phyloP scores from a whole-genome alignment of 2,329 filamentous ascomycete species.

The Monilinia laxa region DNA sequence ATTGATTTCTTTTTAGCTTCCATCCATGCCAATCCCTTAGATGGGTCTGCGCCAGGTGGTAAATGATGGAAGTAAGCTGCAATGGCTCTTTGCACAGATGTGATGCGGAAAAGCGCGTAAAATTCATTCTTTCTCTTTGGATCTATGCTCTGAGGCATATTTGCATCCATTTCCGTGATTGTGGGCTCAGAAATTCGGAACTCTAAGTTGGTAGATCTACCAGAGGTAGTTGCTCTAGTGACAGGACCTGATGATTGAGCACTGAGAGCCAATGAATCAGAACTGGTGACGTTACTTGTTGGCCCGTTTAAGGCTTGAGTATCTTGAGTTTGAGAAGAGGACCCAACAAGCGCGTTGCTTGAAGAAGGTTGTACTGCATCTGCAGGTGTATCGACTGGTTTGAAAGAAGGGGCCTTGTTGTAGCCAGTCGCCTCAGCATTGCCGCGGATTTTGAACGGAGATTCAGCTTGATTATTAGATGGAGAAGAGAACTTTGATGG shows the following conservation, averaged over 20 bases:
- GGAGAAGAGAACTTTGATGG: not conserved
- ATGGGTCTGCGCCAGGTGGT: conserved; percentile 16
- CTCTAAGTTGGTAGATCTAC: conserved; percentile 10
- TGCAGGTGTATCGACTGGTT: conserved; percentile 27
- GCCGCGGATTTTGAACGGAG: conserved; percentile 15
- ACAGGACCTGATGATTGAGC: conserved; percentile 1
- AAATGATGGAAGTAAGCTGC: conserved; percentile 30
- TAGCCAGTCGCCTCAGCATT: conserved; percentile 8
- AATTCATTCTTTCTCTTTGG: conserved; percentile 32
- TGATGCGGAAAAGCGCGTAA: conserved; percentile 36
- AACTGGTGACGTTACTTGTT: not conserved
- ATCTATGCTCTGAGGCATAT: conserved; percentile 32
- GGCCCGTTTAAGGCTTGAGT: conserved; percentile 7
- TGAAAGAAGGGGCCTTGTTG: conserved; percentile 22
- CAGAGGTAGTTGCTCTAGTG: conserved; percentile 14
- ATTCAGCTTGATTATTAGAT: not conserved
- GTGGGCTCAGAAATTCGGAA: conserved; percentile 28
- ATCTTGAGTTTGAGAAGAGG: conserved; percentile 13
- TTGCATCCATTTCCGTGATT: conserved; percentile 29
- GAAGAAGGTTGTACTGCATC: conserved; percentile 27
- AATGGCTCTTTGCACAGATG: conserved; percentile 36
- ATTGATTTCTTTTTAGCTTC: conserved; percentile 18
- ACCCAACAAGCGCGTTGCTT: conserved; percentile 27
- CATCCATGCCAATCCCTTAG: conserved; percentile 19
- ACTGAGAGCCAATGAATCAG: not conserved